Evolutionary conservation across 305 asterid species (phyloP).

Genomic region (Fraxinus albicans): DNA sequence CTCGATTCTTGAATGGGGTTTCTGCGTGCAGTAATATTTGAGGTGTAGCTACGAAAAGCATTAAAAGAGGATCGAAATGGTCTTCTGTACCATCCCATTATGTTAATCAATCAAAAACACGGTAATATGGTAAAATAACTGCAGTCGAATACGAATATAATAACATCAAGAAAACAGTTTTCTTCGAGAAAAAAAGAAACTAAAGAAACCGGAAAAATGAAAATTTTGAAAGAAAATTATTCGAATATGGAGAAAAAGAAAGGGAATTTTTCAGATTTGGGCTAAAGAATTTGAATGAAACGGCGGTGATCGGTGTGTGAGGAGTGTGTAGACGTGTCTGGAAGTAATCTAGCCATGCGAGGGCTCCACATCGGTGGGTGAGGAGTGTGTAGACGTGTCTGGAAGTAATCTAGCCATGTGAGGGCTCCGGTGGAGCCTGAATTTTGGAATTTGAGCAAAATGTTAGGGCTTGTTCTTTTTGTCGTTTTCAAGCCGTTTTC

Average conservation of each 20-base stretch:
- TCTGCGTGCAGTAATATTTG: conserved; percentile 33
- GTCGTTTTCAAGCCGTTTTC: too few species aligned
- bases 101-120: background rate
- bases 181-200: background rate
- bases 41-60: conserved; percentile 34
- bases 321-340: conserved; percentile 20
- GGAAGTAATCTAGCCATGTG: conserved; percentile 12
- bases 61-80: conserved; percentile 43
- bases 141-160: background rate
- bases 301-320: background rate
- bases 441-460: too few species aligned
- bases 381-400: conserved; percentile 18
- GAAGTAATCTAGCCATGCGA: conserved; percentile 13
- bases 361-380: too few species aligned
- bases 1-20: conserved; percentile 29
- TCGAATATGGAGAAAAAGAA: background rate
- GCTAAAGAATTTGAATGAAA: background rate
- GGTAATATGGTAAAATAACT: background rate
- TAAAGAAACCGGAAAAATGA: background rate
- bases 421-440: background rate
- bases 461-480: too few species aligned
- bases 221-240: background rate
- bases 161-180: background rate
- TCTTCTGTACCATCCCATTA: conserved; percentile 71
- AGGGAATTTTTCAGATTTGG: background rate